Percentiles rank a stretch among this genome's conserved stretches.
These are phyloP conservation scores for Podospora comata DNA, from an alignment of 495 filamentous ascomycete species.

Conservation along the genomic window DNA sequence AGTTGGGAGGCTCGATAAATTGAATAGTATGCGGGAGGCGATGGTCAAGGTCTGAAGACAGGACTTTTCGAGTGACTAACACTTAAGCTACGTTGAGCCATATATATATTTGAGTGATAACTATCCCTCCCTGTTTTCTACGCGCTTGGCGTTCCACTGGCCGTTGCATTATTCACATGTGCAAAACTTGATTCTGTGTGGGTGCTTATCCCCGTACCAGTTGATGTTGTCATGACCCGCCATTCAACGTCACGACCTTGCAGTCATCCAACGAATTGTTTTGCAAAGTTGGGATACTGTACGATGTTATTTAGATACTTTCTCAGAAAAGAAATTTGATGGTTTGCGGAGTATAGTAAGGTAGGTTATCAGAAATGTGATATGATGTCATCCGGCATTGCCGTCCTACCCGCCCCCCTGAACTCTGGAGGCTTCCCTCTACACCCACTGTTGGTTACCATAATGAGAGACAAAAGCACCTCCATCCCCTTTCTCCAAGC, in stretches of 20 bases:
- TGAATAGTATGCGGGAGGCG: too few species aligned
- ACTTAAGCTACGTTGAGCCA: not conserved
- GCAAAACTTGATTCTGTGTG: not conserved
- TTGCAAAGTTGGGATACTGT: not conserved
- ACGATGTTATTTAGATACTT: not conserved
- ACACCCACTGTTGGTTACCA: not conserved
- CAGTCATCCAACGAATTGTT: not conserved
- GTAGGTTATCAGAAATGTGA: not conserved
- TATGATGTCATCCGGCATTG: not conserved
- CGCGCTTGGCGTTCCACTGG: not conserved
- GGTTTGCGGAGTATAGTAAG: not conserved
- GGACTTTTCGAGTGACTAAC: too few species aligned
- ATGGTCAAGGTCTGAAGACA: too few species aligned
- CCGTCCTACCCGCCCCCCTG: not conserved
- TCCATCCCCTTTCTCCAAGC: conserved; percentile 46
- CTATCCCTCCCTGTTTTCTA: not conserved
- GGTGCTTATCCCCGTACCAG: not conserved
- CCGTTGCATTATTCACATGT: not conserved
- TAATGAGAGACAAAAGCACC: conserved; percentile 53
- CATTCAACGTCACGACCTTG: not conserved
- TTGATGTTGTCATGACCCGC: not conserved
- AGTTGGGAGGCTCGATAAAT: too few species aligned
- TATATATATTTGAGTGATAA: not conserved
- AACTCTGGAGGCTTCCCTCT: not conserved
- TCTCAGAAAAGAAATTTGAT: not conserved